Evolutionary conservation across 192 early-diverging fungal genomes (phyloP).

Genomic region (Backusella sp.): DNA sequence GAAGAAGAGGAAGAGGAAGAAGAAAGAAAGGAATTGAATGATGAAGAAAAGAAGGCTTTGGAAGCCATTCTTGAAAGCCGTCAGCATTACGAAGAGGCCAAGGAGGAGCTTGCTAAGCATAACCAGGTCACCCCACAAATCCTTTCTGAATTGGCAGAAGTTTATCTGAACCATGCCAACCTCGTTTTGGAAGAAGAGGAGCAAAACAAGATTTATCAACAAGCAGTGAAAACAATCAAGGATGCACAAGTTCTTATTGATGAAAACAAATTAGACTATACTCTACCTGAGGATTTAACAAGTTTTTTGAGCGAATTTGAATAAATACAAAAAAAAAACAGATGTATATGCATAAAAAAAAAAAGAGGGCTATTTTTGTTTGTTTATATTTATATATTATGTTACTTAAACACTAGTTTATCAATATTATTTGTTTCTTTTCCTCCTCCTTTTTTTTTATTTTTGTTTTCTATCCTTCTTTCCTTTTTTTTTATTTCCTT

Average conservation of each 20-base stretch:
- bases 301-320: slow-evolving; percentile 37
- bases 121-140: slow-evolving; percentile 11
- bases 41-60: slow-evolving; percentile 31
- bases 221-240: slow-evolving; percentile 17
- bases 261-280: slow-evolving; percentile 7
- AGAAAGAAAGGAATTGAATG: slow-evolving; percentile 11
- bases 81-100: slow-evolving; percentile 5
- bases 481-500: not conserved
- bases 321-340: not conserved
- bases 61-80: slow-evolving; percentile 24
- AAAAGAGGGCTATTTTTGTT: not conserved
- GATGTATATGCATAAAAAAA: not conserved
- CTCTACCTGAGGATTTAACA: slow-evolving; percentile 32
- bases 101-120: slow-evolving; percentile 11
- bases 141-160: slow-evolving; percentile 30
- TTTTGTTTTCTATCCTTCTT: too few relatives aligned
- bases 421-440: not conserved
- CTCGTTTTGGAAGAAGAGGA: slow-evolving; percentile 28
- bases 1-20: slow-evolving; percentile 19
- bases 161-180: slow-evolving; percentile 31
- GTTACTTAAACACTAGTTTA: not conserved
- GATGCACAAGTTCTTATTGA: slow-evolving; percentile 15
- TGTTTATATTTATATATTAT: not conserved
- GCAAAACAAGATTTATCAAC: slow-evolving; percentile 20
- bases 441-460: not conserved